Evolutionary conservation across 2,329 filamentous ascomycete genomes (phyloP), one percentile per base, ranked within the genome.

Genomic region (Dactylellina sp.): DNA sequence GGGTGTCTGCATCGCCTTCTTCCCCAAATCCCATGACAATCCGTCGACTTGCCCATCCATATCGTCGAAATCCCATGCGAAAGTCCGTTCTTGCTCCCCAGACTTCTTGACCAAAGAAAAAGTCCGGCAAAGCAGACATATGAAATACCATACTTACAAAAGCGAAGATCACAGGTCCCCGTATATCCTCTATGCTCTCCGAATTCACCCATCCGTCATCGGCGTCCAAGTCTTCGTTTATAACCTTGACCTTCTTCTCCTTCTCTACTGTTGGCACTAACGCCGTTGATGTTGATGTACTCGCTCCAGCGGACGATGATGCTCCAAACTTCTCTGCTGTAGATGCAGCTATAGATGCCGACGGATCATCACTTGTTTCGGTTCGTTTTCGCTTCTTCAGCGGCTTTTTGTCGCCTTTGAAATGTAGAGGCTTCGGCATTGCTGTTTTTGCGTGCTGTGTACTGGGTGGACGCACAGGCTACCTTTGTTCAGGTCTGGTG

Each of bases 331-430:
- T 72, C 59, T 72, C 68, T 25, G 53, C 49, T 68, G 60, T 72
- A 5, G 68, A 72, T 7, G 53, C 47, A 37, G 60, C 39, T 40
- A 72, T 39, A 77, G 46, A 77, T 80, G 11, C 81, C 14, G 20
- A 39, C 18, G 57, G 80, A 25, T 83, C 82, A 71, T 84, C 83
- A 46, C 87, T 84, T 46, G 83, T 83, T 59, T 84, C 84, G 52
- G 86, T 82, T 78, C 91, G 88, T 86, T 97, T 97, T 81, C 92
- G 87, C 85, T 97, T 97, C 82, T 95, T 97, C 47, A 70, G 22
- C 71, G 87, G 83, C 83, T 95, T 95, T 82, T 96, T 97, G 83
- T 99, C 95, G 84, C 95, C 95, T 83, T 99, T 99, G 86, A 99
- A 99, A 53, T 88, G 85, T 70, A 99, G 87, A 52, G 94, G 89